Percentiles rank a stretch among this genome's conserved stretches.
Conservation (phyloP, 1,139 yeast species). For the Yarrowia galli region DNA sequence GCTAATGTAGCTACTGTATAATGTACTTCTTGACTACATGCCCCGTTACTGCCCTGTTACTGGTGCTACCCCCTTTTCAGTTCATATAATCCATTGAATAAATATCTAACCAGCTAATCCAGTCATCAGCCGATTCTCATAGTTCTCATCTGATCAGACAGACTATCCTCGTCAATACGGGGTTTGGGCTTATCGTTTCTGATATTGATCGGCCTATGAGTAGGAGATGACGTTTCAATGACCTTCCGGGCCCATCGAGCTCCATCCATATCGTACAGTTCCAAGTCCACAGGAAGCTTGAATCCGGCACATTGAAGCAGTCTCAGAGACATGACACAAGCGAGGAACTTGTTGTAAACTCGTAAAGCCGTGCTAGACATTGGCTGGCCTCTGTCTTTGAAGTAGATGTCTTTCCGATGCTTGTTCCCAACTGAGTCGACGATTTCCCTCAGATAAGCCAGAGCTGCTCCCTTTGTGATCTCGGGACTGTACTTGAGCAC, state of each 20-base stretch:
- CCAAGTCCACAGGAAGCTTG: not conserved
- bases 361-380: not conserved
- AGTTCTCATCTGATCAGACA: not conserved
- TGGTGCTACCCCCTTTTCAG: not conserved
- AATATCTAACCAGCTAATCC: no score
- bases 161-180: not conserved
- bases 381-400: not conserved
- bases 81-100: no score
- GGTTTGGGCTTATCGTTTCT: not conserved
- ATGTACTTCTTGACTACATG: no score
- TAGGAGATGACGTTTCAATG: not conserved
- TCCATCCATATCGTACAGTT: conserved; percentile 12
- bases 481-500: not conserved
- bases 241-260: conserved; percentile 10
- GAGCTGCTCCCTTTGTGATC: not conserved
- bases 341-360: conserved; percentile 14
- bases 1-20: no score
- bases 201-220: not conserved
- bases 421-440: not conserved
- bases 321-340: conserved; percentile 9
- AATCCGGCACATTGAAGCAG: conserved; percentile 1
- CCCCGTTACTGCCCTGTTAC: no score
- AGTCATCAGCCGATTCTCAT: not conserved
- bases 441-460: not conserved
- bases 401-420: not conserved